Base-by-base conservation (phyloP, 345 rosid genomes). In the Diplotaxis tenuifolia region DNA sequence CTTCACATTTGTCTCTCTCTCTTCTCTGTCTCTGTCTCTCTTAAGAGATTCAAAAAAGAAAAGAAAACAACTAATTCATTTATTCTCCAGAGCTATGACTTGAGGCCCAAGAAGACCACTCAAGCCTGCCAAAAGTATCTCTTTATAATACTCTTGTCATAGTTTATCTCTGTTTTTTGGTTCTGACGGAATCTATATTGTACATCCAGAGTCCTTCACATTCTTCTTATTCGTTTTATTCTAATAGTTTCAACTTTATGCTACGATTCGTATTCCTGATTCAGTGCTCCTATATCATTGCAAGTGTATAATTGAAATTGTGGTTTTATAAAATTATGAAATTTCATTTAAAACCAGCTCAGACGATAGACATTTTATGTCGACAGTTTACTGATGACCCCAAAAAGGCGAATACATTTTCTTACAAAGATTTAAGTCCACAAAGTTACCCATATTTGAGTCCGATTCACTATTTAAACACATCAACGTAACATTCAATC, bases 1-100 rank as follows among this genome's bases (percentile, higher is more conserved):
- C 86, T 80, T 75, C 73, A 81, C 73, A 69, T 72, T 55, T 82
- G 38, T 60, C 20, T 67, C 60, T 52, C 60, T 67, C 3, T n/a
- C n/a, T n/a, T n/a, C n/a, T n/a, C n/a, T n/a, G n/a, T n/a, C n/a
- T n/a, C n/a, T n/a, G n/a, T n/a, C n/a, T n/a, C n/a, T n/a, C n/a
- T n/a, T 12, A 29, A 67, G 45, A 31, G 62, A 56, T 7, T 57
- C 34, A 12, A 28, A 31, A 49, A 38, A 62, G 22, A 27, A 38
- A 18, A 28, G 47, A 27, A 73, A 20, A 21, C 50, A 47, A 61
- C 80, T 77, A 77, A 77, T 77, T 70, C 72, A 77, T 65, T 71
- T 58, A 65, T 77, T 77, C 49, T 71, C 76, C 60, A 29, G 40
- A 70, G 32, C 36, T 62, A 75, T 76, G 79, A 64, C 75, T 76